Evolutionary conservation across 257 asterid genomes (phyloP).

Genomic region (Agastache rugosa): DNA sequence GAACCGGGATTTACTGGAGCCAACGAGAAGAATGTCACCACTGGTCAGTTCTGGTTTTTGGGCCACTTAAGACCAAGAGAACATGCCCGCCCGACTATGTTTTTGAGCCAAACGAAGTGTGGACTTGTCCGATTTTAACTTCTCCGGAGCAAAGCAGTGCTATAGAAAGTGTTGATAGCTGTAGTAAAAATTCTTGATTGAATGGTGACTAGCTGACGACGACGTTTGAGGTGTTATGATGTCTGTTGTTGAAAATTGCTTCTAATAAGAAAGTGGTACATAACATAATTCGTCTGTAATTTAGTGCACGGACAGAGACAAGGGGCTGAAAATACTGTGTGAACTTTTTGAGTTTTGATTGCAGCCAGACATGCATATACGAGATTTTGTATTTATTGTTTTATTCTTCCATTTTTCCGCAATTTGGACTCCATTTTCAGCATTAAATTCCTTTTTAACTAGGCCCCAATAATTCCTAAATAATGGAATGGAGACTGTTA

Average conservation of each 20-base stretch:
- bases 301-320: not conserved
- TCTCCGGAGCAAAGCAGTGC: slow-evolving; percentile 18
- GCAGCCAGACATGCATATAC: not conserved
- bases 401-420: not conserved
- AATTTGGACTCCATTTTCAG: not conserved
- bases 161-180: slow-evolving; percentile 37
- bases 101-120: slow-evolving; percentile 20
- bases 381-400: slow-evolving; percentile 11
- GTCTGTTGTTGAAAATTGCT: slow-evolving; percentile 36
- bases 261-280: slow-evolving; percentile 36
- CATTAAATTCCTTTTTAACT: not conserved
- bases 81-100: not conserved
- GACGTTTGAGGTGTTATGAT: slow-evolving; percentile 8
- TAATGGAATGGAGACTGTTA: too few species aligned
- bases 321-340: not conserved
- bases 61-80: slow-evolving; percentile 1
- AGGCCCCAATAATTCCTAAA: too few species aligned
- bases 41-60: slow-evolving; percentile 7
- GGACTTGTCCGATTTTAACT: slow-evolving; percentile 10
- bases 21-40: slow-evolving; percentile 1
- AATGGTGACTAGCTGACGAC: slow-evolving; percentile 16
- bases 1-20: slow-evolving; percentile 1
- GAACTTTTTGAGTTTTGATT: not conserved
- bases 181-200: slow-evolving; percentile 36
- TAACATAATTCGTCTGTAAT: slow-evolving; percentile 33